These are phyloP conservation scores for Knufia petricola DNA, from an alignment of 2,329 filamentous ascomycete genomes.

Conservation along the genomic window DNA sequence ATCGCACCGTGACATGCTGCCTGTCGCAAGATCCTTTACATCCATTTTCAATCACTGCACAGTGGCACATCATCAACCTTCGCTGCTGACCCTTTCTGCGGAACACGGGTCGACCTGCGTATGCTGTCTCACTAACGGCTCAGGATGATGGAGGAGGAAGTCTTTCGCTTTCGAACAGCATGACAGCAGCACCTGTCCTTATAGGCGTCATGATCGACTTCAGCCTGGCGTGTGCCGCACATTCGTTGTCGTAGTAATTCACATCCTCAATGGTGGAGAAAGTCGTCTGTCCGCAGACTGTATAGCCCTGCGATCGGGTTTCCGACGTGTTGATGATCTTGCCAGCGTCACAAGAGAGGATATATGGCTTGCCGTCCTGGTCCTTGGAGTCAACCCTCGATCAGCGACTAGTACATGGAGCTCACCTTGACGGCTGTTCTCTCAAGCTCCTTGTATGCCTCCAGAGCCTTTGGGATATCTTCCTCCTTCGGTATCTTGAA, in stretches of 20 bases:
- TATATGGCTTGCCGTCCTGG: conserved; percentile 65
- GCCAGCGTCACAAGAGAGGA: conserved; percentile 49
- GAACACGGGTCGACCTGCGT: too few species aligned
- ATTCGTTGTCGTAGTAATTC: conserved; percentile 57
- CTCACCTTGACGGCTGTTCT: conserved; percentile 37
- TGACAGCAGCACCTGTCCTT: conserved; percentile 30
- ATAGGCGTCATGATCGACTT: conserved; percentile 28
- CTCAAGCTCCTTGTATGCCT: conserved; percentile 36
- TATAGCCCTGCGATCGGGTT: conserved; percentile 55
- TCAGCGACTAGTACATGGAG: background rate
- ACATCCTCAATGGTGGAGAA: conserved; percentile 59
- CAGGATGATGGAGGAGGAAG: background rate
- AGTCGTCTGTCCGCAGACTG: conserved; percentile 51
- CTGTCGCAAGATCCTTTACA: too few species aligned
- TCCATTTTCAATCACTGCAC: background rate
- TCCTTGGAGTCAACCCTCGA: background rate
- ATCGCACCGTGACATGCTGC: too few species aligned
- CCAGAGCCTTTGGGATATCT: conserved; percentile 35
- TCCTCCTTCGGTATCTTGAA: conserved; percentile 44
- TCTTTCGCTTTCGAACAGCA: conserved; percentile 29
- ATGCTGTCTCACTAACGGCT: too few species aligned
- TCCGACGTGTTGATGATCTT: conserved; percentile 42
- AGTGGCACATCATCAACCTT: background rate
- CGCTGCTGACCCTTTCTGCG: too few species aligned
- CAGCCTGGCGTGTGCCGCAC: conserved; percentile 45